Evolutionary conservation across 768 basidiomycete species (phyloP).

Genomic region (Leccinum fibrillosum): DNA sequence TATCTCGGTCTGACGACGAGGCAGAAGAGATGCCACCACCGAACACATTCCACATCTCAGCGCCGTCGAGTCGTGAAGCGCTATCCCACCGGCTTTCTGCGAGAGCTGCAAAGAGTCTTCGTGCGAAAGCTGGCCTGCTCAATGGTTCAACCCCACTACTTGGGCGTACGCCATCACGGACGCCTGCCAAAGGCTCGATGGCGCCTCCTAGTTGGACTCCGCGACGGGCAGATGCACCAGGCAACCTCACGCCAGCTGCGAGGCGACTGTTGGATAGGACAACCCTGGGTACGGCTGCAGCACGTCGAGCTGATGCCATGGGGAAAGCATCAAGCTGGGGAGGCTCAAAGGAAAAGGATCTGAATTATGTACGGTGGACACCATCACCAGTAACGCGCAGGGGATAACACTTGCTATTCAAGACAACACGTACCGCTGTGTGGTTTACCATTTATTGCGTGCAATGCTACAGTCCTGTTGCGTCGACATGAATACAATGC

Average conservation of each 20-base stretch:
- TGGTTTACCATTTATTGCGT: slow-evolving; percentile 4
- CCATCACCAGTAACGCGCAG: slow-evolving; percentile 58
- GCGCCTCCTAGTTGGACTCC: slow-evolving; percentile 80
- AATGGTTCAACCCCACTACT: slow-evolving; percentile 33
- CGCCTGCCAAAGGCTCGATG: slow-evolving; percentile 51
- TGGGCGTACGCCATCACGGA: slow-evolving; percentile 34
- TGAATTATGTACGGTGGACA: slow-evolving; percentile 73
- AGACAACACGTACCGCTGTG: slow-evolving; percentile 5
- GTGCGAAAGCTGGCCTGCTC: slow-evolving; percentile 69
- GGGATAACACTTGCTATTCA: slow-evolving; percentile 10
- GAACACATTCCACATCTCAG: slow-evolving; percentile 73
- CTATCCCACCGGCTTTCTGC: slow-evolving; percentile 80
- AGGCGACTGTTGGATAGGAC: slow-evolving; percentile 70
- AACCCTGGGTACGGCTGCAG: slow-evolving; percentile 59
- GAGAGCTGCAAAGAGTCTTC: slow-evolving; percentile 77
- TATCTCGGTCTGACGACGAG: slow-evolving; percentile 61
- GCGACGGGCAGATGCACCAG: slow-evolving; percentile 64
- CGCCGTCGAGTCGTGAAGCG: slow-evolving; percentile 74
- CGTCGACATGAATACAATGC: slow-evolving; percentile 12
- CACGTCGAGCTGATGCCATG: slow-evolving; percentile 68
- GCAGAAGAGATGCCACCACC: slow-evolving; percentile 41
- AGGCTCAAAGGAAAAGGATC: slow-evolving; percentile 54
- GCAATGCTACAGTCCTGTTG: slow-evolving; percentile 9
- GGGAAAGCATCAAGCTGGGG: slow-evolving; percentile 58
- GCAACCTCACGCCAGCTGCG: slow-evolving; percentile 85